Base-by-base conservation (phyloP, 495 filamentous ascomycete genomes). In the Articulospora tetracladia region DNA sequence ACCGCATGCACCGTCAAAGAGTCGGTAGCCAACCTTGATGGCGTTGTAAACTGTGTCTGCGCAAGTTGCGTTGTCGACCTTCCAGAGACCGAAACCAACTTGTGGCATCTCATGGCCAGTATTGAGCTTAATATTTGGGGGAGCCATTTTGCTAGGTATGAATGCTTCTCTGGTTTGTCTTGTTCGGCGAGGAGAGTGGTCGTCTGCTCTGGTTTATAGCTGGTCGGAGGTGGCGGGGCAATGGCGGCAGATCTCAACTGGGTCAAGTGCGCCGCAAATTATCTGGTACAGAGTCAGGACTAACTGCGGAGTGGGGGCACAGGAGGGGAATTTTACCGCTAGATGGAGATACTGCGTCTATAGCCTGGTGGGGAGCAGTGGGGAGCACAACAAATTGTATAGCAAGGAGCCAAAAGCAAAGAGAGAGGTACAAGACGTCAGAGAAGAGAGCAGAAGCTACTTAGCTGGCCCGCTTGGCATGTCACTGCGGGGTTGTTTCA, bases 1-100 rank as follows among this genome's bases (percentile, higher is more conserved):
- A 93, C 90, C 91, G 71, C 85, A 90, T 59, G 91, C 91, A 64
- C 91, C 91, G 64, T 96, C 91, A 62, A 95, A 91, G 34, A 93
- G 79, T 58, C 91, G 82, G 77, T 96, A 96, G 25, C 91, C 91
- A 27, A 83, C 76, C 76, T 94, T 94, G 79, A 96, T 93, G 67
- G 91, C 91, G 59, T 92, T 83, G 78, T 95, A 94, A 65, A 96
- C 86, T 65, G 83, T 85, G 67, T 93, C 87, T 67, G 91, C 84
- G 69, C 83, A 86, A 53, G 84, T 87, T 34, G 84, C 82, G 61
- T 88, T 91, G 75, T 86, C 85, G 66, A 95, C 88, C 78, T 94
- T 96, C 91, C 91, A 96, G 50, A 95, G 81, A 60, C 85, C 86
- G 68, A 82, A 81, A 72, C 91, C 91, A 69, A 96, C 90, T 70